Base-by-base conservation (phyloP, 371 early-diverging fungal species). In the Mycotypha africana region DNA sequence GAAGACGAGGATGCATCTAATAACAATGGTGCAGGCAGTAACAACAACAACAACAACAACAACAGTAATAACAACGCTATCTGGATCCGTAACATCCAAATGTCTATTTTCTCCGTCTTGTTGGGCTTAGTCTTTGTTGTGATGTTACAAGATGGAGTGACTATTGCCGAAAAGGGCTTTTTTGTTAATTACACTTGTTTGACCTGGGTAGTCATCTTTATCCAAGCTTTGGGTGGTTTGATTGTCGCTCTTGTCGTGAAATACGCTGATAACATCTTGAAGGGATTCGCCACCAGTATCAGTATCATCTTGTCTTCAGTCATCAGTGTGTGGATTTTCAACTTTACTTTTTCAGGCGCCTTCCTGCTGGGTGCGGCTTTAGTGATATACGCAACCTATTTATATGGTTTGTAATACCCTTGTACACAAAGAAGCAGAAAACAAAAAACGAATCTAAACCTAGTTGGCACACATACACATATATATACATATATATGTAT, bases 261-360 rank as follows among this genome's bases (percentile, higher is more conserved):
- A 69, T 91, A 93, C 58, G 96, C 97, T 0, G 96, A 95, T 61
- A 95, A 95, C 56, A 96, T 97, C 47, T 78, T 97, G 41, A 97
- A 97, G 65, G 94, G 95, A 7, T 91, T 91, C 65, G 95, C 97
- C 6, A 96, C 97, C 9, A 91, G 92, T 44, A 82, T 96, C 48
- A 90, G 93, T 36, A 96, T 97, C 48, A 87, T 97, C 32, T 67
- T 97, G 33, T 91, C 91, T 15, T 79, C 85, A 43, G 62, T 86
- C 32, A 63, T 83, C 4, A 84, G 85, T 39, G 77, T 86, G 22
- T 82, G 73, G 49, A 58, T 93, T n/a, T 95, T 95, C 65, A 82
- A 76, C 47, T 79, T 86, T 49, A 51, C 65, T 16, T 62, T 93
- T 41, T 81, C 91, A 6, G 44, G 58, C 2, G 24, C 73, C 6